These are phyloP conservation scores for Fusarium chaquense DNA, from an alignment of 2,329 filamentous ascomycete genomes.

Conservation along the genomic window DNA sequence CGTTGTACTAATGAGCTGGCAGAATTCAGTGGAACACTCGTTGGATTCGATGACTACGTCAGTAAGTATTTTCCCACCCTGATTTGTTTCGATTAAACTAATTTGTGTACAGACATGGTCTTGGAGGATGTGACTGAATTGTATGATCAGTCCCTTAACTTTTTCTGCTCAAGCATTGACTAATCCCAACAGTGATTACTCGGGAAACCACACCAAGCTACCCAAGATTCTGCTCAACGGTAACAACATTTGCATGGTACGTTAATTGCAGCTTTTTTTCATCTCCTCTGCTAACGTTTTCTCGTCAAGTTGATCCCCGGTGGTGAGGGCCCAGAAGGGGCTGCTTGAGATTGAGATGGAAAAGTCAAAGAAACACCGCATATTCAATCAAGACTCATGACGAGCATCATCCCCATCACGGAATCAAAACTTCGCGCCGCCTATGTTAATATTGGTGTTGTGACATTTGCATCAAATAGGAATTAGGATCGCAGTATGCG, in stretches of 20 bases:
- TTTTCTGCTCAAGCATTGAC: not conserved
- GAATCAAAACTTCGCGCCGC: not conserved
- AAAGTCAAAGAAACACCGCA: constrained; percentile 19
- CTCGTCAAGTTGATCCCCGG: constrained; percentile 77
- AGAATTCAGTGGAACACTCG: constrained; percentile 96
- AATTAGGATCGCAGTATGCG: constrained; percentile 10
- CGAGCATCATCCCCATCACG: not conserved
- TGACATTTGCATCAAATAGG: constrained; percentile 19
- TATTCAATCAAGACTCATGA: constrained; percentile 3
- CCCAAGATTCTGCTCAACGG: constrained; percentile 96
- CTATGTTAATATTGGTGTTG: constrained; percentile 5
- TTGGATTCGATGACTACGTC: constrained; percentile 99
- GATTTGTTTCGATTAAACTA: constrained; percentile 17
- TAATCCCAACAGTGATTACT: constrained; percentile 80
- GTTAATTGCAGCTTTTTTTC: constrained; percentile 35
- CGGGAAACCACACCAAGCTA: constrained; percentile 86
- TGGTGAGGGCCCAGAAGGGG: constrained; percentile 73
- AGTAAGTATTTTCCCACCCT: constrained; percentile 74
- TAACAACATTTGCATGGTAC: constrained; percentile 99
- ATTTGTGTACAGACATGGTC: constrained; percentile 83
- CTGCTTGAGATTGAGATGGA: constrained; percentile 33
- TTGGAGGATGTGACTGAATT: constrained; percentile 97
- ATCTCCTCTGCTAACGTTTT: constrained; percentile 16
- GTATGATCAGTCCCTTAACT: constrained; percentile 62
- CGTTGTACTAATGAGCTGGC: constrained; percentile 36